A percentile compares a stretch with the other conserved stretches of the same genome.
Evolutionary conservation across 345 rosid species (phyloP).

Genomic region (Hibiscus syriacus): DNA sequence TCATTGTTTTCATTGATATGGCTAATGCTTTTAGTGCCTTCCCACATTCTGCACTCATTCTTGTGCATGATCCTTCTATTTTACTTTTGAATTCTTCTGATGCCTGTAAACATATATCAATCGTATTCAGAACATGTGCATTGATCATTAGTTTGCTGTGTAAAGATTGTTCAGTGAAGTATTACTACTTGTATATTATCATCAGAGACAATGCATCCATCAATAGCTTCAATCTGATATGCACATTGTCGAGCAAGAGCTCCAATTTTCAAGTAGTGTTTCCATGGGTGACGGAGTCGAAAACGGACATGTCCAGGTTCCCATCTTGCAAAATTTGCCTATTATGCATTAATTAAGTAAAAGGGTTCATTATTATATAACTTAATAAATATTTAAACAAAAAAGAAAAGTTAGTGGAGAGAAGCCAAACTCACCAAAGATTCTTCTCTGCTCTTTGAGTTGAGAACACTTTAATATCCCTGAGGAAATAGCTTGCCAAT

Average conservation of each 20-base stretch:
- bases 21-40: slow-evolving; percentile 54
- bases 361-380: no score
- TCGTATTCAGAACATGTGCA: no score
- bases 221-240: slow-evolving; percentile 58
- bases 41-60: slow-evolving; percentile 42
- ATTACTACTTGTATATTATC: slow-evolving; percentile 45
- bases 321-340: slow-evolving; percentile 90
- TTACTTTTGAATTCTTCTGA: slow-evolving; percentile 33
- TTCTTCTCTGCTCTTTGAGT: slow-evolving; percentile 57
- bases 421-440: slow-evolving; percentile 38
- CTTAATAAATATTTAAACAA: no score
- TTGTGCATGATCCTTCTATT: slow-evolving; percentile 42
- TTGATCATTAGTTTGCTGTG: no score
- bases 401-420: slow-evolving; percentile 4
- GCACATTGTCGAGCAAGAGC: slow-evolving; percentile 71
- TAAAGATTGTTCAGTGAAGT: neutral
- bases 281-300: slow-evolving; percentile 66
- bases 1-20: slow-evolving; percentile 47
- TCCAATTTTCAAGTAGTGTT: slow-evolving; percentile 57
- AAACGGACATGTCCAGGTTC: slow-evolving; percentile 77
- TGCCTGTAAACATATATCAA: slow-evolving; percentile 34
- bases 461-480: slow-evolving; percentile 47
- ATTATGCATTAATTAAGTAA: no score
- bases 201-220: slow-evolving; percentile 36
- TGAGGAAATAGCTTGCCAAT: slow-evolving; percentile 24